These are phyloP conservation scores for Candida cerambycidarum DNA, from an alignment of 805 yeast species.

Conservation along the genomic window DNA sequence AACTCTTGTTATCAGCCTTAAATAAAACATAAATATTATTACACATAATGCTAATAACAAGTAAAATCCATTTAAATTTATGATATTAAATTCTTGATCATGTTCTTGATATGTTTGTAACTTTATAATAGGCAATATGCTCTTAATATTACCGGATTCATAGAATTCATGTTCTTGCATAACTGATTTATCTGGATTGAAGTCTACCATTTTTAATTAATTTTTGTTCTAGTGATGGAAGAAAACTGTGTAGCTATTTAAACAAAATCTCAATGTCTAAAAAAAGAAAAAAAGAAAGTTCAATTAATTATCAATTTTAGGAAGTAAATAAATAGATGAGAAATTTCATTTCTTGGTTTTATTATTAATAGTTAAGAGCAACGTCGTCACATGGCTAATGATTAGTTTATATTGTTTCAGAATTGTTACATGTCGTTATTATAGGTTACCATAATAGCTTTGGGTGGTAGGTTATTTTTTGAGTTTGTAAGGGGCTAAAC, in stretches of 20 bases:
- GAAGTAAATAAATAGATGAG: conserved; percentile 3
- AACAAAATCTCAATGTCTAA: conserved; percentile 7
- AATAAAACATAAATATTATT: conserved; percentile 1
- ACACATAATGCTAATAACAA: neutral
- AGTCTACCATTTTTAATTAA: conserved; percentile 3
- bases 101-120: conserved; percentile 21
- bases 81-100: conserved; percentile 5
- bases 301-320: conserved; percentile 5
- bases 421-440: too few relatives aligned
- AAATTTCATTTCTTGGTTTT: neutral
- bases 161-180: conserved; percentile 29
- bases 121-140: conserved; percentile 23
- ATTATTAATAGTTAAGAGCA: neutral
- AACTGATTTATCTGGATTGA: conserved; percentile 10
- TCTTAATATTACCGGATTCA: conserved; percentile 26
- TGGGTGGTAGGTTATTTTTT: too few relatives aligned
- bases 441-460: too few relatives aligned
- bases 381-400: too few relatives aligned
- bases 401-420: too few relatives aligned
- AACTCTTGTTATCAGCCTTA: neutral
- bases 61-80: conserved; percentile 1
- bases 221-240: neutral
- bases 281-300: conserved; percentile 5
- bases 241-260: neutral
- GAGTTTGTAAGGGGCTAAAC: too few relatives aligned